Percentiles rank a stretch among this genome's conserved stretches.
Conservation (phyloP, 768 basidiomycete genomes). For the Suillus brevipes region DNA sequence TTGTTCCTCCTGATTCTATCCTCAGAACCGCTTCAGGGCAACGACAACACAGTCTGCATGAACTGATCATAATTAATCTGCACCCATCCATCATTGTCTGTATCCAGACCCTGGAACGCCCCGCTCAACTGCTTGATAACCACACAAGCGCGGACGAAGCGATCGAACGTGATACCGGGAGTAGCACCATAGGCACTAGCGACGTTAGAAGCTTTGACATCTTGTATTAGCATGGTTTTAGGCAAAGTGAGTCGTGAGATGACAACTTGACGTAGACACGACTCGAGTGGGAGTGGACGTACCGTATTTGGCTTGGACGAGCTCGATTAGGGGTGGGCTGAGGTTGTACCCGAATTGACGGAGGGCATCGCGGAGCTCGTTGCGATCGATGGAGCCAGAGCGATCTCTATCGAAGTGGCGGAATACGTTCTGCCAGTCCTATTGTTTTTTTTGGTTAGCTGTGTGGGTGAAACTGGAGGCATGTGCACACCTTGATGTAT, state of each 20-base stretch:
- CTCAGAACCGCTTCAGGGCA: conserved; percentile 37
- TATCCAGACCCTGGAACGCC: conserved; percentile 64
- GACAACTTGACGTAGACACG: not conserved
- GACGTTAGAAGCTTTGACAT: conserved; percentile 54
- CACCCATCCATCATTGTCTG: conserved; percentile 56
- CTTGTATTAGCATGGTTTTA: conserved; percentile 43
- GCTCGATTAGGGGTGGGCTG: conserved; percentile 59
- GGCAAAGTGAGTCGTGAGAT: conserved; percentile 24
- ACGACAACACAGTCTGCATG: conserved; percentile 48
- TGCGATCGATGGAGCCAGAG: conserved; percentile 74
- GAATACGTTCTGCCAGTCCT: conserved; percentile 87
- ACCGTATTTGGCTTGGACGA: conserved; percentile 84
- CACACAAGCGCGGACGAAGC: conserved; percentile 85
- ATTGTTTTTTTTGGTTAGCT: not conserved
- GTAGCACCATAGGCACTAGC: conserved; percentile 32
- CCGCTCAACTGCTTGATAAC: conserved; percentile 78
- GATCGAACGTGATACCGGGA: conserved; percentile 80
- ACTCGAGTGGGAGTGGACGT: conserved; percentile 23
- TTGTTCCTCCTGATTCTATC: not conserved
- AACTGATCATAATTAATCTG: conserved; percentile 57
- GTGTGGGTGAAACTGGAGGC: not conserved
- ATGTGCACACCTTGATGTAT: conserved; percentile 60
- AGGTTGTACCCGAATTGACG: conserved; percentile 79
- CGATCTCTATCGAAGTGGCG: conserved; percentile 82
- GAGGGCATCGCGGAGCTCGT: conserved; percentile 69